Conservation (phyloP, 495 filamentous ascomycete genomes). For the Penicillium diatomitis region DNA sequence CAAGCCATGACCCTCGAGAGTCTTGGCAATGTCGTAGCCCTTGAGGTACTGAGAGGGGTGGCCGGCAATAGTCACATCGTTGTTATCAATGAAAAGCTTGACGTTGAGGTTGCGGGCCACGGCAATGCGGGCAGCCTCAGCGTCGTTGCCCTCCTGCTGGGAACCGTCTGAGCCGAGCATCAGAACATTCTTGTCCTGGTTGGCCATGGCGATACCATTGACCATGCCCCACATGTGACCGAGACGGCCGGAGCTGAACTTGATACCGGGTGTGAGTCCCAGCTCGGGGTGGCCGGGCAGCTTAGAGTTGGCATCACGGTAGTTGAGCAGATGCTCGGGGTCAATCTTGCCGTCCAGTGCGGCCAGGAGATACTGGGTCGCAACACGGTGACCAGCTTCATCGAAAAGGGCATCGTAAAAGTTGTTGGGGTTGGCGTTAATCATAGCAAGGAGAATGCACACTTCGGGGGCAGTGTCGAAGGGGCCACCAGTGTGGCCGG, state of each 20-base stretch:
- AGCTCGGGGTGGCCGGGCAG: constrained; percentile 34
- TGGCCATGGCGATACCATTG: constrained; percentile 31
- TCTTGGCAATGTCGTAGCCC: constrained; percentile 24
- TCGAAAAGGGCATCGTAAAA: constrained; percentile 30
- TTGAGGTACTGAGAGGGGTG: constrained; percentile 29
- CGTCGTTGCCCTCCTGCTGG: constrained; percentile 36
- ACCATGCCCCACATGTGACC: constrained; percentile 36
- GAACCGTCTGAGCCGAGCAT: constrained; percentile 32
- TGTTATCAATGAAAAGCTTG: constrained; percentile 35
- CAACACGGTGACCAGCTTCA: constrained; percentile 32
- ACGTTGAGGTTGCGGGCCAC: constrained; percentile 30
- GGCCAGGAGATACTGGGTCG: constrained; percentile 30
- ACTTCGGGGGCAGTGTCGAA: constrained; percentile 36
- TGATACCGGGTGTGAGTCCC: constrained; percentile 29
- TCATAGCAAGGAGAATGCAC: constrained; percentile 29
- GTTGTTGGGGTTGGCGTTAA: constrained; percentile 22
- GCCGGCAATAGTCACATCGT: constrained; percentile 34
- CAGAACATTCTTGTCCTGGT: constrained; percentile 26
- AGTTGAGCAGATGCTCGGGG: constrained; percentile 31
- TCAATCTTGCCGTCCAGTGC: constrained; percentile 29
- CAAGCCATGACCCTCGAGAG: constrained; percentile 26
- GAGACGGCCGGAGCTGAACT: constrained; percentile 32
- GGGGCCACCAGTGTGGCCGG: constrained; percentile 33
- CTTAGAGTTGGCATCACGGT: constrained; percentile 32
- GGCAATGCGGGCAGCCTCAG: constrained; percentile 30